Evolutionary conservation across 108 stramenopile genomes (phyloP), one percentile per base, ranked within the genome.

Genomic region (Mediolabrus comicus): DNA sequence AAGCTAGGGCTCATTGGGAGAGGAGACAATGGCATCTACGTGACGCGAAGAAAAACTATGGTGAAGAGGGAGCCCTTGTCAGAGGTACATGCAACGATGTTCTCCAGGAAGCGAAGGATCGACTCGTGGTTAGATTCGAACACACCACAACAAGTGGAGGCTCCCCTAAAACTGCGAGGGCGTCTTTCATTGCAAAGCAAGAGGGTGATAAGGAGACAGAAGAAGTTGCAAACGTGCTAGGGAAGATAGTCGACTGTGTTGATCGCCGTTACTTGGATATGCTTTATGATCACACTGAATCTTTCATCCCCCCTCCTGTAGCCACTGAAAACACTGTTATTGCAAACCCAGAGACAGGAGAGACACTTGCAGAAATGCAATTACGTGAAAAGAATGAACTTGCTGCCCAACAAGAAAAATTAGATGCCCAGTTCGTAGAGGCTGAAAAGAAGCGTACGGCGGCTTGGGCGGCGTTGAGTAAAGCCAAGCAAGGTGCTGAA

Each of bases 401-500:
- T 38, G 46, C 49, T 17, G 27, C 65, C 19, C 67, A 84, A 38
- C 11, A 68, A 7, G 57, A 54, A 25, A 69, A 80, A 53, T 55
- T 81, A 24, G 62, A 53, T 34, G 35, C 46, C n/a, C 43, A 65
- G 31, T 67, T 92, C 35, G 64, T 59, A 0, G 66, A 74, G 14
- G 79, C 79, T 34, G 91, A 92, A 67, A 73, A 79, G 46, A 77
- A 79, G 14, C 73, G 91, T n/a, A 59, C 63, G 17, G 54, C 65
- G 1, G 58, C 73, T 9, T 90, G 89, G 89, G 53, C 53, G 16
- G 65, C 69, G n/a, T 76, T 85, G 77, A 74, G 79, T 67, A 86
- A 83, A 59, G 65, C 70, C 17, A 83, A 86, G 73, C 59, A 69
- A 0, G 86, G 83, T 14, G 51, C 80, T 32, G 72, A 82, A 27